Conservation (phyloP, 768 basidiomycete species). For the Butyriboletus loyo region DNA sequence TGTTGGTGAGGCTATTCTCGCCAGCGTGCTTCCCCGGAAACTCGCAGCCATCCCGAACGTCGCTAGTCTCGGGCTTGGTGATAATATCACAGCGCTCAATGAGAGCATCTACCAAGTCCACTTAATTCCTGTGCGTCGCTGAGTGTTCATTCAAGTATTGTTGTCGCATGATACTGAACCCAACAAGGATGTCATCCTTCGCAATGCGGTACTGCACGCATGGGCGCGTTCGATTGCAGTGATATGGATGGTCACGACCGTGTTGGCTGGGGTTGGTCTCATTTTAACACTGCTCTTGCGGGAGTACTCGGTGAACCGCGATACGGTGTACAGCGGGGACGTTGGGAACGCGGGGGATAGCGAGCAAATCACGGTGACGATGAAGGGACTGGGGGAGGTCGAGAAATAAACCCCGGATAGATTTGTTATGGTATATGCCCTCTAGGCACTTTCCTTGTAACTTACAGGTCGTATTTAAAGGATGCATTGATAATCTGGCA, state of each 20-base stretch:
- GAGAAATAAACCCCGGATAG: neutral
- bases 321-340: conserved; percentile 38
- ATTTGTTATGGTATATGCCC: too few relatives aligned
- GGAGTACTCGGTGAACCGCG: conserved; percentile 56
- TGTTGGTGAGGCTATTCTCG: conserved; percentile 65
- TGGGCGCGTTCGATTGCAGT: conserved; percentile 58
- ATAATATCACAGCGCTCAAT: conserved; percentile 40
- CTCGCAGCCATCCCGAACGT: conserved; percentile 34
- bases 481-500: neutral
- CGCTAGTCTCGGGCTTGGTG: conserved; percentile 25
- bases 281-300: conserved; percentile 52
- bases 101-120: conserved; percentile 44
- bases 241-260: conserved; percentile 67
- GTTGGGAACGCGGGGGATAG: conserved; percentile 20
- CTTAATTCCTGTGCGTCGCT: conserved; percentile 11
- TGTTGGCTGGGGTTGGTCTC: conserved; percentile 51
- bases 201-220: conserved; percentile 53
- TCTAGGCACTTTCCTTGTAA: neutral
- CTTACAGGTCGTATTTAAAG: neutral
- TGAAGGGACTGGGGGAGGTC: neutral
- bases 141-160: neutral
- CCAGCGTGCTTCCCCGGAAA: conserved; percentile 44
- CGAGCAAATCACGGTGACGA: neutral
- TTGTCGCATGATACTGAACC: neutral
- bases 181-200: conserved; percentile 46